Evolutionary conservation across 2,329 filamentous ascomycete genomes (phyloP).

Genomic region (Emmonsia crescens): DNA sequence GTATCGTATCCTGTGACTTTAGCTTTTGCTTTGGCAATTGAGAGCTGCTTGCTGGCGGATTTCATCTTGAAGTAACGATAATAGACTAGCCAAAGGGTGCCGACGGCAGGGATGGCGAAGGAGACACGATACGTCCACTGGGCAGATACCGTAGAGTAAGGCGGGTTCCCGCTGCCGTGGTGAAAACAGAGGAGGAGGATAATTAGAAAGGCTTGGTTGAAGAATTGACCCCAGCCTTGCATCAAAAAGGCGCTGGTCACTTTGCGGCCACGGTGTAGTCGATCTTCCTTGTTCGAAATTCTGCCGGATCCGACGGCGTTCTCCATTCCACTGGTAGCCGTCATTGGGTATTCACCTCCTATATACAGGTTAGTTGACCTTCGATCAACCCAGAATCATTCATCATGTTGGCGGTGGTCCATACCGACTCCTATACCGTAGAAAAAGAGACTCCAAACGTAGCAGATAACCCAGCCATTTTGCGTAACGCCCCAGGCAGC

Average conservation of each 20-base stretch:
- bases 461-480: slow-evolving; percentile 95
- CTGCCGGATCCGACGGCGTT: slow-evolving; percentile 76
- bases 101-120: slow-evolving; percentile 81
- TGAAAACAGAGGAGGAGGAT: slow-evolving; percentile 81
- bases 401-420: slow-evolving; percentile 9
- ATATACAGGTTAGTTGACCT: slow-evolving; percentile 26
- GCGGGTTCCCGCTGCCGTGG: slow-evolving; percentile 61
- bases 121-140: slow-evolving; percentile 90
- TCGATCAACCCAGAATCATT: background rate
- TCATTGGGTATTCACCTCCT: slow-evolving; percentile 92
- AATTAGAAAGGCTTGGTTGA: slow-evolving; percentile 87
- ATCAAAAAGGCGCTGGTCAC: slow-evolving; percentile 94
- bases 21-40: slow-evolving; percentile 70
- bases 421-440: slow-evolving; percentile 54
- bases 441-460: slow-evolving; percentile 89
- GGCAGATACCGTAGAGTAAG: slow-evolving; percentile 64
- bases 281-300: slow-evolving; percentile 81
- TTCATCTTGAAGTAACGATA: slow-evolving; percentile 95
- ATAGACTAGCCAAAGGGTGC: slow-evolving; percentile 90
- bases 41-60: slow-evolving; percentile 70
- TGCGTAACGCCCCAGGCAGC: slow-evolving; percentile 78
- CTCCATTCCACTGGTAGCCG: slow-evolving; percentile 89
- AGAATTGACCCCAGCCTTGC: slow-evolving; percentile 96
- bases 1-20: slow-evolving; percentile 88
- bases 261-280: slow-evolving; percentile 88